Evolutionary conservation across 2,329 filamentous ascomycete species (phyloP).

Genomic region (Teratosphaeria viscida): DNA sequence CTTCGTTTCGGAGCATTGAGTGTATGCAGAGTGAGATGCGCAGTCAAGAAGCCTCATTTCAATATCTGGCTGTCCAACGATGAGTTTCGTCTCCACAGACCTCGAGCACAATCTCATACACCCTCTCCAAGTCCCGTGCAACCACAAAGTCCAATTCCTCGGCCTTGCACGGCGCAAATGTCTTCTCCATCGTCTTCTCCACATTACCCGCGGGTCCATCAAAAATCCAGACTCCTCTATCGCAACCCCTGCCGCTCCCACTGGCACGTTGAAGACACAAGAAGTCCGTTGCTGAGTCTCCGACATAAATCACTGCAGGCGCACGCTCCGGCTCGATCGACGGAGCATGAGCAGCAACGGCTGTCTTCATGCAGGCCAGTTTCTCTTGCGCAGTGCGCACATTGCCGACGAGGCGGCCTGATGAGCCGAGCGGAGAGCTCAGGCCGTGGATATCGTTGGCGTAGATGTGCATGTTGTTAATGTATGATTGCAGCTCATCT

Average conservation of each 20-base stretch:
- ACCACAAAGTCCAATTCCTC: background rate
- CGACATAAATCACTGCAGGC: slow-evolving; percentile 32
- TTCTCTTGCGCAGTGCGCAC: slow-evolving; percentile 35
- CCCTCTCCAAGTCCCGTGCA: background rate
- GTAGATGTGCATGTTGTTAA: slow-evolving; percentile 12
- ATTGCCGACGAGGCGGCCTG: slow-evolving; percentile 19
- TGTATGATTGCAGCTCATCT: background rate
- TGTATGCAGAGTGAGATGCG: background rate
- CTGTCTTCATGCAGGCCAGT: slow-evolving; percentile 6
- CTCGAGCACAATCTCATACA: background rate
- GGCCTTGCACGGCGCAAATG: background rate
- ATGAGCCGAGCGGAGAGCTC: slow-evolving; percentile 13
- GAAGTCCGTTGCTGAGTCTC: slow-evolving; percentile 40
- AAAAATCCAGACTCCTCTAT: slow-evolving; percentile 34
- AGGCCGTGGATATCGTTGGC: slow-evolving; percentile 29
- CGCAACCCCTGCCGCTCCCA: slow-evolving; percentile 6
- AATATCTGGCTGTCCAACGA: background rate
- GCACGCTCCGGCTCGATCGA: background rate
- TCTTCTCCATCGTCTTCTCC: slow-evolving; percentile 7
- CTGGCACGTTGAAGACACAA: slow-evolving; percentile 33
- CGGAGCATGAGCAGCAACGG: slow-evolving; percentile 2
- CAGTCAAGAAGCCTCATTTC: background rate
- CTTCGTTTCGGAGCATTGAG: slow-evolving; percentile 34
- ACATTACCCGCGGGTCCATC: slow-evolving; percentile 9
- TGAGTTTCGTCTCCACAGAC: background rate